phyloP scores from a whole-genome alignment of 345 rosid genomes.

The Hibiscus tridactylites region DNA sequence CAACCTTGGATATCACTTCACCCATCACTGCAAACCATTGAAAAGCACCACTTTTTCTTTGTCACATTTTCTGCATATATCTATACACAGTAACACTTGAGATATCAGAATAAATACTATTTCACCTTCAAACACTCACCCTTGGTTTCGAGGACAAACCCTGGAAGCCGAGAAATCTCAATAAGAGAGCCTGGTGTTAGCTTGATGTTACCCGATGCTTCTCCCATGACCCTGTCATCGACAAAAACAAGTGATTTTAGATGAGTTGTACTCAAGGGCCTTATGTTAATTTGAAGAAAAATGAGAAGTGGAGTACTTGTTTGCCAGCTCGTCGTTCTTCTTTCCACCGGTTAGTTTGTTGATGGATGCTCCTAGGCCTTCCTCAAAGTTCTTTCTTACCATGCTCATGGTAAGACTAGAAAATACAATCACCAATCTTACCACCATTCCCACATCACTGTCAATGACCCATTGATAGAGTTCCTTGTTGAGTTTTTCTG shows the following conservation, averaged over 20 bases:
- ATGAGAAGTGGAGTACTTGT: constrained; percentile 10
- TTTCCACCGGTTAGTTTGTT: constrained; percentile 38
- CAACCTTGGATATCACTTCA: constrained; percentile 33
- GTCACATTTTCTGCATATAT: neutral
- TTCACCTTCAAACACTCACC: constrained; percentile 16
- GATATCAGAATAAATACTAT: neutral
- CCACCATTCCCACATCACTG: constrained; percentile 30
- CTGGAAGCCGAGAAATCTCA: constrained; percentile 39
- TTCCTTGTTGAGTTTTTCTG: constrained; percentile 16
- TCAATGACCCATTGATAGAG: constrained; percentile 33
- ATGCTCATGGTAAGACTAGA: constrained; percentile 36
- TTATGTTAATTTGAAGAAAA: neutral
- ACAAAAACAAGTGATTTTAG: neutral
- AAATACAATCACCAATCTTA: constrained; percentile 37
- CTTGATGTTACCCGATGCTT: constrained; percentile 34
- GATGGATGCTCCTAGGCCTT: constrained; percentile 36
- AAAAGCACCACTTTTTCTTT: neutral
- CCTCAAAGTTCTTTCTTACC: constrained; percentile 34
- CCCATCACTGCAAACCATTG: constrained; percentile 31
- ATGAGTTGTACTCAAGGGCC: too few species aligned
- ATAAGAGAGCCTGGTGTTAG: constrained; percentile 39
- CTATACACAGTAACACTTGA: neutral
- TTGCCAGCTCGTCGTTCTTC: constrained; percentile 34
- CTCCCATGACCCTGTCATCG: constrained; percentile 33
- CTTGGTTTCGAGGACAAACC: constrained; percentile 28